These are phyloP conservation scores for Salix koriyanagi DNA, from an alignment of 345 rosid genomes.

Conservation along the genomic window DNA sequence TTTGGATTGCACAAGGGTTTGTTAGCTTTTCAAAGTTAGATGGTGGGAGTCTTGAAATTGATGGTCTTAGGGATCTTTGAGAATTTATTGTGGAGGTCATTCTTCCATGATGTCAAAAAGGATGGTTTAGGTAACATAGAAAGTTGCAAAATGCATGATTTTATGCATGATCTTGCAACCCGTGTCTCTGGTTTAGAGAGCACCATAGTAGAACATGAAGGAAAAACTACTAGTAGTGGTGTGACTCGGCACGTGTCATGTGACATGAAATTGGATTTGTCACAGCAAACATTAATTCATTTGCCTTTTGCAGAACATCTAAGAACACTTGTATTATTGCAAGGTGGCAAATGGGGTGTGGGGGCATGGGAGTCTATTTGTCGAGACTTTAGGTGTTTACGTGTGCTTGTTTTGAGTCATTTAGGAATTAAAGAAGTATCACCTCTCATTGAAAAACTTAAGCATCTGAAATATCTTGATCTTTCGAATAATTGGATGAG, in stretches of 20 bases:
- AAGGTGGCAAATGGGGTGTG: too few relatives aligned
- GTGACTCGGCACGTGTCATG: conserved; percentile 13
- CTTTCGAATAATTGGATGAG: conserved; percentile 1
- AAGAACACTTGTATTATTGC: not conserved
- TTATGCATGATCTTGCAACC: conserved; percentile 23
- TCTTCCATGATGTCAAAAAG: not conserved
- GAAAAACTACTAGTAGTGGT: not conserved
- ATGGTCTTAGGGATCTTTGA: not conserved
- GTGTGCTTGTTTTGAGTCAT: not conserved
- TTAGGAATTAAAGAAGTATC: not conserved
- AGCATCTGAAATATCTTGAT: conserved; percentile 17
- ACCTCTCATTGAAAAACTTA: conserved; percentile 1
- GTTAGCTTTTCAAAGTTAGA: too few relatives aligned
- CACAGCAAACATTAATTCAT: not conserved
- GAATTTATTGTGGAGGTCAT: conserved; percentile 1
- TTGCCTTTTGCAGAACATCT: not conserved
- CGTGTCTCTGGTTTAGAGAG: conserved; percentile 5
- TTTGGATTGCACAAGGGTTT: too few relatives aligned
- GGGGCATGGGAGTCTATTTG: not conserved
- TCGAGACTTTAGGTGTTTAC: not conserved
- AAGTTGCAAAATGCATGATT: conserved; percentile 18
- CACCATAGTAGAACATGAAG: not conserved
- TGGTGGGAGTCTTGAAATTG: not conserved
- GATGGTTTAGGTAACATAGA: not conserved
- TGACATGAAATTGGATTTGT: not conserved